Base-by-base conservation (phyloP, 2,329 filamentous ascomycete species). In the Phaeoacremonium minimum region DNA sequence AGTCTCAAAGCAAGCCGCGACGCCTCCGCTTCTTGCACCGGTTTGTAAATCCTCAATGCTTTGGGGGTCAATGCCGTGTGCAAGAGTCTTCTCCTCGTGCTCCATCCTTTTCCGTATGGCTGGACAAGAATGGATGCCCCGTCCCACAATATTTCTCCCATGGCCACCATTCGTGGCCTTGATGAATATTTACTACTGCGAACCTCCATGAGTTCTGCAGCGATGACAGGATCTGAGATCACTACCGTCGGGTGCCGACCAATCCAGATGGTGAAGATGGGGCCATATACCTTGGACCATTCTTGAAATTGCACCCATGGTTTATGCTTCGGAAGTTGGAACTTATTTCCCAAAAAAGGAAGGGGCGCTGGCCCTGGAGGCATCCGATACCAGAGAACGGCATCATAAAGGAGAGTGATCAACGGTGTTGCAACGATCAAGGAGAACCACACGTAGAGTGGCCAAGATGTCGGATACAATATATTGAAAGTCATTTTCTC, bases 1-100 rank as follows among this genome's bases (percentile, higher is more conserved):
- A 75, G 50, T 6, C 67, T 59, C 38, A 46, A 54, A 35, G 63
- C 60, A 4, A 74, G 43, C n/a, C 68, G 57, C 7, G 56, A 60
- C 15, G 68, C 65, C 43, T 75, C 69, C 6, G 71, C 62, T 18
- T 69, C 66, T 47, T 75, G 71, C 2, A 69, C 57, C 3, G 62
- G 58, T 42, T 65, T 67, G 47, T 74, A 74, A 12, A 64, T 49
- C 14, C 60, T 49, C 28, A 70, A 46, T 2, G 63, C 61, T 30
- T 57, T 60, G 4, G 66, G 62, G 11, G 61, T 69, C 18, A 74
- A 55, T 6, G 69, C 61, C 20, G 64, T 58, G 37, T 63, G 60
- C 8, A 65, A 48, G 13, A 70, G 48, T 32, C 60, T 64, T 15
- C 68, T 55, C 18, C 69, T 52, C 9, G 63, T 45, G 28, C 56